Base-by-base conservation (phyloP, 192 early-diverging fungal genomes). In the Coemansia sp. region DNA sequence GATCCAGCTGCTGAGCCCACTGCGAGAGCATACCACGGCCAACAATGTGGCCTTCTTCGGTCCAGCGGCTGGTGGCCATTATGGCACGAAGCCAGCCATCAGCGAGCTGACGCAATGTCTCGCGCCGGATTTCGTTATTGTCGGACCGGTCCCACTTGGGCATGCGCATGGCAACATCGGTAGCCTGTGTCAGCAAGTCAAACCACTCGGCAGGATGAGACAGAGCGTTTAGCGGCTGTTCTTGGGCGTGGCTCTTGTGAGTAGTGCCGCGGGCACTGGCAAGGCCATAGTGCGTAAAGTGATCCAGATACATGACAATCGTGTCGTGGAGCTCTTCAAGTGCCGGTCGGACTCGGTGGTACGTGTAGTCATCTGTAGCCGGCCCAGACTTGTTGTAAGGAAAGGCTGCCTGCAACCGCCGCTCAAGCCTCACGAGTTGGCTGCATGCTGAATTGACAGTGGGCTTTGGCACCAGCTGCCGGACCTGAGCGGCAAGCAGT, bases 371-470 rank as follows among this genome's bases (percentile, higher is more conserved):
- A 74, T 96, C 94, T 26, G 84, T 78, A 1, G 74, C 66, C 20
- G 87, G 86, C 14, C 95, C 95, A 43, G 85, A 84, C 66, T 90
- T 88, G 60, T 86, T 90, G 84, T 96, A 99, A 0, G 95, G 95
- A 74, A 95, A 96, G 3, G 89, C 85, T 3, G 88, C 89, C 57
- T 84, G 74, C 51, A 97, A 73, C 33, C 85, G 83, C 65, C 89
- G 88, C 65, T 94, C 87, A 18, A 92, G 80, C 7, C 84, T 81
- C 60, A 67, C 71, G 18, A 99, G 85, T 28, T 89, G 83, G 36
- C 75, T 70, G 43, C 85, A 77, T 0, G 88, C 92, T 16, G 93
- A 92, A 31, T 79, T 78, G 37, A 97, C 85, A 23, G 95, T 94
- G 34, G 97, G 97, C 51, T 86, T 86, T 20, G 95, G 94, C 34